Evolutionary conservation across 176 grass and related monocot genomes (phyloP).

Genomic region (Musa beccarii): DNA sequence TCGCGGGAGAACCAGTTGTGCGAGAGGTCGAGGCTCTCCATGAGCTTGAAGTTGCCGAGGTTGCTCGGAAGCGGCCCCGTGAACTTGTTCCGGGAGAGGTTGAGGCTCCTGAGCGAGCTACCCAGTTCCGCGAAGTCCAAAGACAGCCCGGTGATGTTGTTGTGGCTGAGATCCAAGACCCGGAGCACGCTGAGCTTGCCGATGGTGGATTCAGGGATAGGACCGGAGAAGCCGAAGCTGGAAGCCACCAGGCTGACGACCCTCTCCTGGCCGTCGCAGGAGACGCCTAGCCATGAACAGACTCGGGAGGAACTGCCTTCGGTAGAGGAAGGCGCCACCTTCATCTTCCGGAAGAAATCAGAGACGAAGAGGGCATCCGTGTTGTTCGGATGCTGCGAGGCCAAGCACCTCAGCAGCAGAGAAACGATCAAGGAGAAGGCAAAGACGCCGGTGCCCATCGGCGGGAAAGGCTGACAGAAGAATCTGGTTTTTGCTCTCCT

Average conservation of each 20-base stretch:
- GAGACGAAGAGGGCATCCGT: conserved; percentile 68
- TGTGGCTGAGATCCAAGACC: conserved; percentile 61
- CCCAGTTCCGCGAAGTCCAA: conserved; percentile 69
- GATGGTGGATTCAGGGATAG: conserved; percentile 66
- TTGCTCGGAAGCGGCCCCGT: conserved; percentile 50
- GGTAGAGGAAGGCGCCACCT: conserved; percentile 11
- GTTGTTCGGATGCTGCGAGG: conserved; percentile 73
- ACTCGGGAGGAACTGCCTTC: conserved; percentile 13
- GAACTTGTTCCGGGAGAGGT: conserved; percentile 72
- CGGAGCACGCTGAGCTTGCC: conserved; percentile 58
- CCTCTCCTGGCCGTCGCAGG: conserved; percentile 39
- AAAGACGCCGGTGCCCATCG: neutral
- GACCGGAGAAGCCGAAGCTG: conserved; percentile 42
- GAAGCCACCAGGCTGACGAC: conserved; percentile 38
- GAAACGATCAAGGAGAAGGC: conserved; percentile 1
- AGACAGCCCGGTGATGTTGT: conserved; percentile 52
- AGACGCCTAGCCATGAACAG: conserved; percentile 52
- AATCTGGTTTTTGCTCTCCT: neutral
- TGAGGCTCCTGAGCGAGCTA: conserved; percentile 46
- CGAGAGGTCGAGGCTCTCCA: conserved; percentile 68
- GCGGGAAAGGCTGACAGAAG: neutral
- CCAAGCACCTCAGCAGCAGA: conserved; percentile 3
- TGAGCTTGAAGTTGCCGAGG: conserved; percentile 54
- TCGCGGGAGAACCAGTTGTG: conserved; percentile 50
- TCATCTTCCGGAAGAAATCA: conserved; percentile 50